phyloP scores from a whole-genome alignment of 805 yeast genomes.

The Candida ascalaphidarum region DNA sequence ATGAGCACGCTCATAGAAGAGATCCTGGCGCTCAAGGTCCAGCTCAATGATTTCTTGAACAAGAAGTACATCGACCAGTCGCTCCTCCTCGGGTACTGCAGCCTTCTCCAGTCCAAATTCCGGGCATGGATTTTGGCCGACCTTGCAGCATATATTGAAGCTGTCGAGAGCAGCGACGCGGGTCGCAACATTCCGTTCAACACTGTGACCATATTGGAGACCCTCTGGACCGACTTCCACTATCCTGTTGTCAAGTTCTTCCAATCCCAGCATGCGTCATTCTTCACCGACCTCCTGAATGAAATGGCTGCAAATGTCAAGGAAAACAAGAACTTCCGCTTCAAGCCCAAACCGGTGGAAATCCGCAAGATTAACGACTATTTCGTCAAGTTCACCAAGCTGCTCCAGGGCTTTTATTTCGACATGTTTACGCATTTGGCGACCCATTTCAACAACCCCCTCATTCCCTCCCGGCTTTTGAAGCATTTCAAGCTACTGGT shows the following conservation, averaged over 20 bases:
- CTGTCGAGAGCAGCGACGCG: slow-evolving; percentile 8
- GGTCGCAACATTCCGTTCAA: slow-evolving; percentile 23
- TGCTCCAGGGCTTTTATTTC: slow-evolving; percentile 40
- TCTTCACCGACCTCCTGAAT: slow-evolving; percentile 10
- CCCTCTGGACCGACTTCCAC: slow-evolving; percentile 53
- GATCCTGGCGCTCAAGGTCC: slow-evolving; percentile 11
- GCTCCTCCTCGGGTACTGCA: slow-evolving; percentile 39
- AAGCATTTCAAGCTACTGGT: slow-evolving; percentile 16
- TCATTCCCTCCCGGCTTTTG: slow-evolving; percentile 21
- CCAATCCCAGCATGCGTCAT: slow-evolving; percentile 28
- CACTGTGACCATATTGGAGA: slow-evolving; percentile 29
- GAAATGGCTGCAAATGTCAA: slow-evolving; percentile 3
- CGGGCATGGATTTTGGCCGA: slow-evolving; percentile 29
- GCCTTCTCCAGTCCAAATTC: slow-evolving; percentile 40
- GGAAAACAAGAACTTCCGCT: too few species aligned
- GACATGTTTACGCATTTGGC: slow-evolving; percentile 32
- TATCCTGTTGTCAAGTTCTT: slow-evolving; percentile 57
- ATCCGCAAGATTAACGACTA: slow-evolving; percentile 46
- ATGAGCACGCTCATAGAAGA: too few species aligned
- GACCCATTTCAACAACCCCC: slow-evolving; percentile 26
- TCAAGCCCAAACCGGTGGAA: slow-evolving; percentile 39
- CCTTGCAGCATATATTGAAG: slow-evolving; percentile 21
- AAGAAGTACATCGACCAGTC: slow-evolving; percentile 29
- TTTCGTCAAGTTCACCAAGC: slow-evolving; percentile 41
- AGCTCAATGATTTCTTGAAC: slow-evolving; percentile 16